A percentile compares a stretch with the other conserved stretches of the same genome.
Conservation (phyloP, 176 grass and related monocot genomes). For the Cocos nucifera region DNA sequence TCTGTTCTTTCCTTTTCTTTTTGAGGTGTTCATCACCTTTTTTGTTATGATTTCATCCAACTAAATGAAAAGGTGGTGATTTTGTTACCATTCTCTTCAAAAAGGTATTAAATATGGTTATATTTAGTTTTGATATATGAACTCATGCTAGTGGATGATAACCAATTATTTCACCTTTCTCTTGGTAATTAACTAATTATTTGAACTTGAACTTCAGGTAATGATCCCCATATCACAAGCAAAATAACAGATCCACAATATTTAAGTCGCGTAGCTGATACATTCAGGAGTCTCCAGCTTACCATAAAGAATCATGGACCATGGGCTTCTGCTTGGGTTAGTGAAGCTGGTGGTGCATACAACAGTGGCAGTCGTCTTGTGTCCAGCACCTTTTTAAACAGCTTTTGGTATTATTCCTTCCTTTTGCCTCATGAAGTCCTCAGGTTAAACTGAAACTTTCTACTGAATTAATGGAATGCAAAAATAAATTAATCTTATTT, state of each 20-base stretch:
- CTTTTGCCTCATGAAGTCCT: neutral
- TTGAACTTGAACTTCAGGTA: slow-evolving; percentile 36
- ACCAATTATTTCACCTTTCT: too few species aligned
- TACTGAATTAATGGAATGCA: too few species aligned
- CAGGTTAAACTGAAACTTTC: too few species aligned
- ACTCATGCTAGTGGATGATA: too few species aligned
- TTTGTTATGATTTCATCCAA: too few species aligned
- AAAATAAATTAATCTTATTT: neutral
- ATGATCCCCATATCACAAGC: slow-evolving; percentile 51
- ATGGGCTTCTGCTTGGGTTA: slow-evolving; percentile 83
- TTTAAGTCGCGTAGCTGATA: slow-evolving; percentile 43
- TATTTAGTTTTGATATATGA: too few species aligned
- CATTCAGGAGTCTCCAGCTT: slow-evolving; percentile 79
- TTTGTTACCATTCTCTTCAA: too few species aligned
- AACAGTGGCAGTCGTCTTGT: slow-evolving; percentile 74
- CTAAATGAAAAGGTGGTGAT: too few species aligned
- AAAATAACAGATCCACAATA: slow-evolving; percentile 73
- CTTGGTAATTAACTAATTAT: too few species aligned
- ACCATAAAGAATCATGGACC: slow-evolving; percentile 64
- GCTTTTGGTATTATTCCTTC: slow-evolving; percentile 72
- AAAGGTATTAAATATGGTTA: too few species aligned
- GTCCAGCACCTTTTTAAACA: slow-evolving; percentile 86
- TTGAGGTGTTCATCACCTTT: too few species aligned
- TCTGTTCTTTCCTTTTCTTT: too few species aligned
- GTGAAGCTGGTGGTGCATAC: slow-evolving; percentile 90